These are phyloP conservation scores for Phytophthora pisi DNA, from an alignment of 352 stramenopile genomes.

Conservation along the genomic window DNA sequence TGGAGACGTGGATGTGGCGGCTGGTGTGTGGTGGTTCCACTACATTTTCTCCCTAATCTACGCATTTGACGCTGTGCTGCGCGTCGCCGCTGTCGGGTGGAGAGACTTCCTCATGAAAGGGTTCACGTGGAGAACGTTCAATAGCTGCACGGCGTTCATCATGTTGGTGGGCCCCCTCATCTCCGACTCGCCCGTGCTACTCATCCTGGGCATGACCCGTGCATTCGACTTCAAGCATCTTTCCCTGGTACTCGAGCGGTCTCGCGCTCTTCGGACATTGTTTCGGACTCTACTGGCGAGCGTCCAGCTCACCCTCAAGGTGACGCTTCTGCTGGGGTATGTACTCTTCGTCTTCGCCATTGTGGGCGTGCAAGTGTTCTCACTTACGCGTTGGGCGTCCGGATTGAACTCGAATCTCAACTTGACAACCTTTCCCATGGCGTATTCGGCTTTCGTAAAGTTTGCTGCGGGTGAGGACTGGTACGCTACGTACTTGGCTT, in stretches of 20 bases:
- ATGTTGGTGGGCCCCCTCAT: constrained; percentile 77
- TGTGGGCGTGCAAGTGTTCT: constrained; percentile 84
- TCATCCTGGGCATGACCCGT: constrained; percentile 79
- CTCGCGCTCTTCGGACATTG: constrained; percentile 68
- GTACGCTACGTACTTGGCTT: constrained; percentile 80
- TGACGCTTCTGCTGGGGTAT: constrained; percentile 82
- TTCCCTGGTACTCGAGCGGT: constrained; percentile 74
- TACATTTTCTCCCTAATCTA: constrained; percentile 86
- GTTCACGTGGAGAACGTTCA: constrained; percentile 80
- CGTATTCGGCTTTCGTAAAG: constrained; percentile 79
- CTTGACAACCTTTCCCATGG: constrained; percentile 77
- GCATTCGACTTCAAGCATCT: constrained; percentile 88
- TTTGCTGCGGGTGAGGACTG: constrained; percentile 86
- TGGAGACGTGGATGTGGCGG: constrained; percentile 35
- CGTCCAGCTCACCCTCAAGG: constrained; percentile 74
- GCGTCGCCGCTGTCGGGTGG: constrained; percentile 76
- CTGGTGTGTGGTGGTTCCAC: constrained; percentile 74
- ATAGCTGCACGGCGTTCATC: constrained; percentile 74
- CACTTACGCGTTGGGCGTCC: constrained; percentile 77
- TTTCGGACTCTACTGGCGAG: constrained; percentile 78
- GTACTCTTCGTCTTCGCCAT: constrained; percentile 86
- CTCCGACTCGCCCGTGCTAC: constrained; percentile 60
- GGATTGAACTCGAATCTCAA: constrained; percentile 78
- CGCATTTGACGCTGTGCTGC: constrained; percentile 69
- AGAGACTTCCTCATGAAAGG: constrained; percentile 86